A percentile compares a stretch with the other conserved stretches of the same genome.
Evolutionary conservation across 2,329 filamentous ascomycete genomes (phyloP).

Genomic region (Hypoxylon sp.): DNA sequence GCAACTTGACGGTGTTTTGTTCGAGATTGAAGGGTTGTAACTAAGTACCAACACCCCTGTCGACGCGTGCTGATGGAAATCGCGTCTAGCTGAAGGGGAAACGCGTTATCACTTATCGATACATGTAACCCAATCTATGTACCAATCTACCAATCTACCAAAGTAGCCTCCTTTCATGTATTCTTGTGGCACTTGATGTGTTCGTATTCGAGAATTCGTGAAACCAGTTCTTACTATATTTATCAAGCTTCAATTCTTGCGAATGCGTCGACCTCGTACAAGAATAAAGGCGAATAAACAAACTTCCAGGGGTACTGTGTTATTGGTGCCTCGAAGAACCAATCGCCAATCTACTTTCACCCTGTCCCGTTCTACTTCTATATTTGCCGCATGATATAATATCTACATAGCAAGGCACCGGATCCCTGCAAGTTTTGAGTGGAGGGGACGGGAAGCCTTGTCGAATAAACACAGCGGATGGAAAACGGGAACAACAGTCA

Average conservation of each 20-base stretch:
- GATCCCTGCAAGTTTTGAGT: slow-evolving; percentile 44
- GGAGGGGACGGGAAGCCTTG: slow-evolving; percentile 34
- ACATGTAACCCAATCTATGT: slow-evolving; percentile 12
- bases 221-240: slow-evolving; percentile 8
- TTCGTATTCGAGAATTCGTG: slow-evolving; percentile 10
- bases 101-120: slow-evolving; percentile 40
- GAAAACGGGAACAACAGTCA: slow-evolving; percentile 31
- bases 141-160: too few relatives aligned
- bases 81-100: slow-evolving; percentile 32
- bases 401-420: slow-evolving; percentile 14
- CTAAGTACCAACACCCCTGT: slow-evolving; percentile 32
- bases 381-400: slow-evolving; percentile 42
- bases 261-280: neutral
- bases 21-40: slow-evolving; percentile 16
- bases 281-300: slow-evolving; percentile 2
- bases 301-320: slow-evolving; percentile 1
- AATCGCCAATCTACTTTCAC: slow-evolving; percentile 17
- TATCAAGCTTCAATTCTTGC: slow-evolving; percentile 12
- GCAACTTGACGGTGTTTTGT: slow-evolving; percentile 16
- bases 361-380: slow-evolving; percentile 21
- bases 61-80: slow-evolving; percentile 32
- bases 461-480: slow-evolving; percentile 33
- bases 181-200: slow-evolving; percentile 7
- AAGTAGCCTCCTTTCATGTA: neutral
- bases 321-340: neutral